Conservation (phyloP, 805 yeast species). For the Kuraishia borneana region DNA sequence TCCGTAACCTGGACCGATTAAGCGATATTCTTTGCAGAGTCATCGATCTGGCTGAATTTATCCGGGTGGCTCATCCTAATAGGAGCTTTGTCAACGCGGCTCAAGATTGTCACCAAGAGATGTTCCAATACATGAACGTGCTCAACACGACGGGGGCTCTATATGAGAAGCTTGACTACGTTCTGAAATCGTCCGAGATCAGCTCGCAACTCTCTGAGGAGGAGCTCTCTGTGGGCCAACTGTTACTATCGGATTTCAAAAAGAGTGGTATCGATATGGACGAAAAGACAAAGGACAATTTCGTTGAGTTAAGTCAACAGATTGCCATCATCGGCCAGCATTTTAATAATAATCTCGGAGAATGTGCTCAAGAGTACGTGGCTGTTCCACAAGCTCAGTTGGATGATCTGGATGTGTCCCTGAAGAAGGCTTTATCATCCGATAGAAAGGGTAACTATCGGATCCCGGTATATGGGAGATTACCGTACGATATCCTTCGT, state of each 20-base stretch:
- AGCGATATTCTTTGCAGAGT: slow-evolving; percentile 87
- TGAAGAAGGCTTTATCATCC: slow-evolving; percentile 11
- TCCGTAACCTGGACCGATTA: slow-evolving; percentile 65
- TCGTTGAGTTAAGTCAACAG: slow-evolving; percentile 68
- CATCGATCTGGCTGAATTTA: slow-evolving; percentile 87
- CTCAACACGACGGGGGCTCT: slow-evolving; percentile 75
- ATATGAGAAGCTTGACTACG: slow-evolving; percentile 45
- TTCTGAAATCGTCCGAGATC: slow-evolving; percentile 31
- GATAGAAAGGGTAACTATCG: slow-evolving; percentile 27
- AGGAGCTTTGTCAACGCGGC: slow-evolving; percentile 65
- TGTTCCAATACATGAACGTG: slow-evolving; percentile 91
- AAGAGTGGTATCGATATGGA: slow-evolving; percentile 84
- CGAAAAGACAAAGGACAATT: slow-evolving; percentile 47
- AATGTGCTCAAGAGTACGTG: slow-evolving; percentile 14
- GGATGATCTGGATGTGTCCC: slow-evolving; percentile 12
- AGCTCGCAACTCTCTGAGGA: slow-evolving; percentile 42
- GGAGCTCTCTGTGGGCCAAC: slow-evolving; percentile 72
- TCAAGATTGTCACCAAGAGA: slow-evolving; percentile 73
- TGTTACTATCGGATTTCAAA: slow-evolving; percentile 75
- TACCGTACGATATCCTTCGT: slow-evolving; percentile 56
- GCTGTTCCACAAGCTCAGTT: slow-evolving; percentile 15
- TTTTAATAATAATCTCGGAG: slow-evolving; percentile 42
- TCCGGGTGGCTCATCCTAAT: slow-evolving; percentile 81
- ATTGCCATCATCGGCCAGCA: slow-evolving; percentile 76
- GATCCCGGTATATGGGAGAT: slow-evolving; percentile 49